phyloP scores from a whole-genome alignment of 1,284 basidiomycete species.

The Irpex lacteus region DNA sequence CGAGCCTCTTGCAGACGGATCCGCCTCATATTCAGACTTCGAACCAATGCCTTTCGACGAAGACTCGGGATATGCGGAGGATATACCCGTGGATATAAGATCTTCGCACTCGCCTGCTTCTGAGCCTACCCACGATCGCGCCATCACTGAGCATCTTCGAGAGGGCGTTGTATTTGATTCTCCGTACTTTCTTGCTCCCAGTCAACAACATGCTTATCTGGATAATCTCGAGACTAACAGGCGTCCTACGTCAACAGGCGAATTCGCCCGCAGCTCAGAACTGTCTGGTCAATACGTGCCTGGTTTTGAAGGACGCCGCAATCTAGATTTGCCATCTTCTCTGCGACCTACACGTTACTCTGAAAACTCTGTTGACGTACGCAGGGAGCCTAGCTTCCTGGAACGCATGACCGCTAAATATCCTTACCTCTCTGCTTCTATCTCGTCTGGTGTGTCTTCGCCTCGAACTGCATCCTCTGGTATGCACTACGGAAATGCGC shows the following conservation, averaged over 20 bases:
- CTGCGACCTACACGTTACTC: not conserved
- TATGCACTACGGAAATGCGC: not conserved
- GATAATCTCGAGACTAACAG: not conserved
- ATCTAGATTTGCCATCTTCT: not conserved
- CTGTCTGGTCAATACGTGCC: too few species aligned
- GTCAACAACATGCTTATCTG: not conserved
- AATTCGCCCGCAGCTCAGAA: too few species aligned
- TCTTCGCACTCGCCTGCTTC: not conserved
- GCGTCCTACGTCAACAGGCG: too few species aligned
- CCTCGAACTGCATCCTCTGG: not conserved
- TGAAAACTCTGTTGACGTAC: not conserved
- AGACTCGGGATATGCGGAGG: constrained; percentile 19
- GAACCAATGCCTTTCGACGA: constrained; percentile 23
- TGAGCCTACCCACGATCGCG: not conserved
- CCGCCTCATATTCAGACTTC: constrained; percentile 14
- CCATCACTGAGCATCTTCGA: too few species aligned
- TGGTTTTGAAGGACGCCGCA: too few species aligned
- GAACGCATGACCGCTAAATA: not conserved
- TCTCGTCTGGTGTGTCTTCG: not conserved
- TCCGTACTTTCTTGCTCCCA: not conserved
- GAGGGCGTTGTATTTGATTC: too few species aligned
- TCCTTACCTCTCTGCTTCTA: not conserved
- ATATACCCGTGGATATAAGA: not conserved
- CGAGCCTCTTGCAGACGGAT: not conserved
- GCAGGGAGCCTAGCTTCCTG: constrained; percentile 1